A percentile compares a stretch with the other conserved stretches of the same genome.
phyloP scores from a whole-genome alignment of 2,329 filamentous ascomycete genomes.

The Paraphaeosphaeria minitans region DNA sequence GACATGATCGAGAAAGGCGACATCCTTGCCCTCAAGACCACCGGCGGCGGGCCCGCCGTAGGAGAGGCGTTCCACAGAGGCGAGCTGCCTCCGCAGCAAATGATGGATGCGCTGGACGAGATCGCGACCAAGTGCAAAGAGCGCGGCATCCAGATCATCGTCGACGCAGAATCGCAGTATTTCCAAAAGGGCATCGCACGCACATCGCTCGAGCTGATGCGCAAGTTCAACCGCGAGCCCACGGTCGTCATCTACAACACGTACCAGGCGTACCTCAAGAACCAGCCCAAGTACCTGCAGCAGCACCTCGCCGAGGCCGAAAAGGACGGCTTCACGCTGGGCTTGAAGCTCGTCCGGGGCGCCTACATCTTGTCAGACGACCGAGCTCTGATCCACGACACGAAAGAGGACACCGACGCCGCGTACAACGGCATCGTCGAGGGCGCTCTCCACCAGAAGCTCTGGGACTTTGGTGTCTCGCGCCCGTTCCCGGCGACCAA shows the following conservation, averaged over 20 bases:
- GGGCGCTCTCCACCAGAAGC: conserved; percentile 49
- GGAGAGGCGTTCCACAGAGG: conserved; percentile 46
- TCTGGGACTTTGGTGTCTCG: conserved; percentile 28
- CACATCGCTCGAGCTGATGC: conserved; percentile 64
- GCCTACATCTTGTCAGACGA: conserved; percentile 61
- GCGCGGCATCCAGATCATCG: conserved; percentile 51
- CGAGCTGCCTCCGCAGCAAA: conserved; percentile 47
- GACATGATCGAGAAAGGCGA: conserved; percentile 37
- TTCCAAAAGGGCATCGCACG: conserved; percentile 48
- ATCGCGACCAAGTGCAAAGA: conserved; percentile 48
- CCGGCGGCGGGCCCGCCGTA: conserved; percentile 51
- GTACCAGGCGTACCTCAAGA: conserved; percentile 63
- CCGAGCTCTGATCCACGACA: conserved; percentile 58
- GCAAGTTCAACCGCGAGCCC: conserved; percentile 56
- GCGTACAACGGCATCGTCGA: conserved; percentile 72
- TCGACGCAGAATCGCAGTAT: conserved; percentile 55
- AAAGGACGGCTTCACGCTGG: conserved; percentile 57
- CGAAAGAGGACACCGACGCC: conserved; percentile 59
- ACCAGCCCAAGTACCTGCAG: conserved; percentile 48
- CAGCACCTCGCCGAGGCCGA: conserved; percentile 54
- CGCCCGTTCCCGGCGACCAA: conserved; percentile 51
- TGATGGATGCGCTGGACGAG: conserved; percentile 50
- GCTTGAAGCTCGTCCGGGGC: conserved; percentile 63
- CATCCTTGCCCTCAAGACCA: conserved; percentile 45
- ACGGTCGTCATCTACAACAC: conserved; percentile 70